Evolutionary conservation across 2,329 filamentous ascomycete species (phyloP), one percentile per base, ranked within the genome.

Genomic region (Fusarium zealandicum): DNA sequence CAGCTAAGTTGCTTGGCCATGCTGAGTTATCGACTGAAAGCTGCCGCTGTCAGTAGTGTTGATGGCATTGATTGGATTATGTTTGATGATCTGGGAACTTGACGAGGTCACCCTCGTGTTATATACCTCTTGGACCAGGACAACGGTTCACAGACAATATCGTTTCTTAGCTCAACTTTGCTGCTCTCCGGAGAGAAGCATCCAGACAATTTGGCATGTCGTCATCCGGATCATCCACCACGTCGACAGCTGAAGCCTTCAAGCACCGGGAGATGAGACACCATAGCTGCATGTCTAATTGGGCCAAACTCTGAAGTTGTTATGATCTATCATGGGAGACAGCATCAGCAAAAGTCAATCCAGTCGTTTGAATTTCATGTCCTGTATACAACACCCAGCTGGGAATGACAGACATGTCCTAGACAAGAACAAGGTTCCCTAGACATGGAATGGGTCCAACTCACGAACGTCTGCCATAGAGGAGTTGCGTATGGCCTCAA

Each of bases 1-100:
- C 54, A 62, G 42, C 27, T 53, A n/a, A 52, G 37, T 4, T 37
- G 54, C 9, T 39, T 41, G 30, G 33, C 36, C 59, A 62, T 62
- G 38, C 8, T 57, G n/a, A 13, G 31, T 42, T 13, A 9, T 32
- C 16, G 22, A 25, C 22, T 25, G 8, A 25, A 8, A 25, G 22
- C 22, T 25, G 22, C 8, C 22, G 14, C n/a, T 39, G 17, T 13
- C 17, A 33, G 14, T 54, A 59, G 5, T 27, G 25, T 10, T 14
- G 17, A 54, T 58, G 35, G 44, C 45, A 59, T 55, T 59, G 38
- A 55, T 51, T 30, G 20, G 37, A 28, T 25, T 5, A 8, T 25
- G 22, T 13, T 48, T 17, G 42, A 18, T 48, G 28, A 42, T 47
- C 27, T 11, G 11, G 16, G 8, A 31, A 31, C 17, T 44, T 11